phyloP scores from a whole-genome alignment of 1,284 basidiomycete genomes.

The Cutaneotrichosporon sp. region DNA sequence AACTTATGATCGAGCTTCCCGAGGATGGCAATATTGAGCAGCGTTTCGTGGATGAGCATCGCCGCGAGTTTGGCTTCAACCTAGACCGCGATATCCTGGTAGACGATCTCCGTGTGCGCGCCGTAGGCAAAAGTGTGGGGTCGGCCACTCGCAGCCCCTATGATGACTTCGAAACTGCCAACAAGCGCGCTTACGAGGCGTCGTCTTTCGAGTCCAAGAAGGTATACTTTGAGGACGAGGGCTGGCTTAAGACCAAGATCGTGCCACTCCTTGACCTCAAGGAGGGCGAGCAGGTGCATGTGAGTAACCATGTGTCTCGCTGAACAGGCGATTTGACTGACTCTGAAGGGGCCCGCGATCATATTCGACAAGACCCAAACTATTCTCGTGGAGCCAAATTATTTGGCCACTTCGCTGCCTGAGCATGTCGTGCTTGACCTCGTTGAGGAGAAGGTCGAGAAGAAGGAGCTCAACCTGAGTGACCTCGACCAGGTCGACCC shows the following conservation, averaged over 20 bases:
- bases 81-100: constrained; percentile 35
- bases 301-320: constrained; percentile 4
- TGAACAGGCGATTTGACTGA: not conserved
- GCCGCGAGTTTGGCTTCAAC: constrained; percentile 42
- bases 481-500: constrained; percentile 47
- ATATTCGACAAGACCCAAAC: constrained; percentile 43
- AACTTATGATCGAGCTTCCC: constrained; percentile 39
- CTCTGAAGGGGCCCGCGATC: constrained; percentile 36
- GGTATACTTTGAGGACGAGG: constrained; percentile 36
- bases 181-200: constrained; percentile 12
- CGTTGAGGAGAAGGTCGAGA: constrained; percentile 22
- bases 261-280: constrained; percentile 30
- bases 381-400: constrained; percentile 35
- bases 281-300: constrained; percentile 30
- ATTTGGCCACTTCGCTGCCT: constrained; percentile 24
- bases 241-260: constrained; percentile 26
- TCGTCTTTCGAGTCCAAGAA: constrained; percentile 18
- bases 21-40: constrained; percentile 29
- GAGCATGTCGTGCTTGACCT: constrained; percentile 37
- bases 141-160: constrained; percentile 27
- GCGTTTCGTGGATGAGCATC: constrained; percentile 34
- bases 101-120: constrained; percentile 38
- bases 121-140: constrained; percentile 30
- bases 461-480: constrained; percentile 12
- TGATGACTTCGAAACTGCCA: constrained; percentile 21